Evolutionary conservation across 2,329 filamentous ascomycete genomes (phyloP), one percentile per base, ranked within the genome.

Genomic region (Penicillium sp.): DNA sequence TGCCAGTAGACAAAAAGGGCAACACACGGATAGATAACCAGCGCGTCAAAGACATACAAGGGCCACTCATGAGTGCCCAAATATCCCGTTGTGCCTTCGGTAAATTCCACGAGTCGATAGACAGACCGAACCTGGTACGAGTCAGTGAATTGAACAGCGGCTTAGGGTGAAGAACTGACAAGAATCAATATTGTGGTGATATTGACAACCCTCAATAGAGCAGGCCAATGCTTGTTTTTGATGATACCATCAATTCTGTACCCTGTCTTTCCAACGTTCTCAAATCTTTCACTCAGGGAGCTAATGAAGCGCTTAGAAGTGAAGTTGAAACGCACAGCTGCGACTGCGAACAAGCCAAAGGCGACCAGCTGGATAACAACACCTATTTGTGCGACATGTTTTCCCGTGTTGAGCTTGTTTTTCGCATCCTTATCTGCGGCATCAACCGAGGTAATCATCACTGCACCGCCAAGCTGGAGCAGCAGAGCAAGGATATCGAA

Each of bases 101-200:
- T 69, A 56, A 80, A 82, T 67, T 83, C 81, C 10, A 82, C 64
- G 3, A 80, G 69, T 46, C 80, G 76, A 56, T 77, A 80, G 14
- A 80, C 55, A 9, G 75, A 79, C 12, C 80, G 72, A 8, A 78
- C 63, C 62, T 68, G 14, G 25, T 22, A 36, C 16, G 9, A 37
- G 25, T 48, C 58, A 40, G 46, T 46, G n/a, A 59, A 51, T 56
- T 56, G 25, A 44, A 38, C 37, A 40, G 31, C 26, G 14, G 3
- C 30, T 5, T 33, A 36, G 19, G 7, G 7, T 14, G 16, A 16
- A 16, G 11, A 25, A 58, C 64, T 42, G 52, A 72, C 68, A 49
- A 73, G 50, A 50, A 74, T 73, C 48, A 69, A 61, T 8, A 66
- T 11, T 16, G 65, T 68, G 37, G 68, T 59, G 6, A 72, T 19